Evolutionary conservation across 345 rosid genomes (phyloP).

Genomic region (Citrus maxima): DNA sequence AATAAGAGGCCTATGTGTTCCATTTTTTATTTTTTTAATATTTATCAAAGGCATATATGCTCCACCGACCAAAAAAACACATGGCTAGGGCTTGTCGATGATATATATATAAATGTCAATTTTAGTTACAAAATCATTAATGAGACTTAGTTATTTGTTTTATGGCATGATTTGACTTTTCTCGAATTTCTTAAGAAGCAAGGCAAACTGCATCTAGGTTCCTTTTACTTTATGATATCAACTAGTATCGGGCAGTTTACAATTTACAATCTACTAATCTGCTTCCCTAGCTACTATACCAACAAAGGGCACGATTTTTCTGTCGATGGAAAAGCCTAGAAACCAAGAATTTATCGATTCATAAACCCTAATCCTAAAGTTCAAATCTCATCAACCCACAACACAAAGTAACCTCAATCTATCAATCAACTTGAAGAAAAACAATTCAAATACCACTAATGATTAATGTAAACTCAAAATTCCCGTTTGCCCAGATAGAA

Average conservation of each 20-base stretch:
- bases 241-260: too few relatives aligned
- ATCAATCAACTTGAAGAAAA: background rate
- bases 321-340: background rate
- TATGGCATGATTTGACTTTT: background rate
- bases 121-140: background rate
- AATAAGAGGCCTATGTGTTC: background rate
- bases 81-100: background rate
- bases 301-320: background rate
- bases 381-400: background rate
- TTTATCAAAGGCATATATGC: too few relatives aligned
- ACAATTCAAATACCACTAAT: background rate
- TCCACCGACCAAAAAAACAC: too few relatives aligned
- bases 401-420: slow-evolving; percentile 6
- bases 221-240: too few relatives aligned
- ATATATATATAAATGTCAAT: too few relatives aligned
- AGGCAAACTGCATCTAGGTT: background rate
- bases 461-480: background rate
- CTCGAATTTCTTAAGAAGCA: background rate
- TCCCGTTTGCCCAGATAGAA: background rate
- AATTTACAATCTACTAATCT: too few relatives aligned
- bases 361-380: slow-evolving; percentile 15
- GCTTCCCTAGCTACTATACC: background rate
- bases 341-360: background rate
- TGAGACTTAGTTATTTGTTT: background rate
- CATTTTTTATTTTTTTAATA: too few relatives aligned